Percentiles rank a stretch among this genome's conserved stretches.
These are phyloP conservation scores for Rhizoclosmatium globosum DNA, from an alignment of 192 early-diverging fungal species.

Conservation along the genomic window DNA sequence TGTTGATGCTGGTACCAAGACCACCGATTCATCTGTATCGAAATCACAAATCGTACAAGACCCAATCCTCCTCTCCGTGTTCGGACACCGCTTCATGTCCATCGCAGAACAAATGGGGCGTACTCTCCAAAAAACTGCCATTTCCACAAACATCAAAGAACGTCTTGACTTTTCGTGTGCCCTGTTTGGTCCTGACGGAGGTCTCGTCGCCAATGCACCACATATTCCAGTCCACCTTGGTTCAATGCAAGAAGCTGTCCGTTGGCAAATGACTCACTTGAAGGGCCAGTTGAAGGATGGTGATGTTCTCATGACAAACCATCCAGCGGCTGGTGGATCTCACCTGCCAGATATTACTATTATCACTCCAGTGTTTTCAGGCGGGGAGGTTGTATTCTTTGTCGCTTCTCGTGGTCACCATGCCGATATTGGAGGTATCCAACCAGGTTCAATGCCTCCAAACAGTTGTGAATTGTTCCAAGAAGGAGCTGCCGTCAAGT, in stretches of 20 bases:
- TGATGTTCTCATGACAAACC: constrained; percentile 92
- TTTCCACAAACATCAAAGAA: constrained; percentile 98
- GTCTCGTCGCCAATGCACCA: constrained; percentile 56
- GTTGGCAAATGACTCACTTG: constrained; percentile 84
- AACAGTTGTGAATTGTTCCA: constrained; percentile 90
- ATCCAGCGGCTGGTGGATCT: constrained; percentile 94
- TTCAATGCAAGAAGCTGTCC: constrained; percentile 91
- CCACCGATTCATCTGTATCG: constrained; percentile 37
- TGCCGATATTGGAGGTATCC: constrained; percentile 83
- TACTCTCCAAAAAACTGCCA: constrained; percentile 91
- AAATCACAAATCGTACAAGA: constrained; percentile 67
- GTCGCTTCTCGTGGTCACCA: constrained; percentile 80
- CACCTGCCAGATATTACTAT: constrained; percentile 94
- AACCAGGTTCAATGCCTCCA: constrained; percentile 83
- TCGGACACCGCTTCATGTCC: constrained; percentile 96
- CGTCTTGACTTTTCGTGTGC: constrained; percentile 97
- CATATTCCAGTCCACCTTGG: constrained; percentile 86
- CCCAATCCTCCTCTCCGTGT: constrained; percentile 92
- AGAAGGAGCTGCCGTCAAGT: constrained; percentile 92
- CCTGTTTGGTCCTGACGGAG: constrained; percentile 88
- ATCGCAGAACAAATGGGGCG: constrained; percentile 98
- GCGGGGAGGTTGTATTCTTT: constrained; percentile 86
- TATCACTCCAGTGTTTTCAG: constrained; percentile 92
- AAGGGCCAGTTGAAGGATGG: constrained; percentile 77
- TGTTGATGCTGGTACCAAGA: constrained; percentile 14